phyloP scores from a whole-genome alignment of 192 early-diverging fungal species.

The Coemansia sp. region DNA sequence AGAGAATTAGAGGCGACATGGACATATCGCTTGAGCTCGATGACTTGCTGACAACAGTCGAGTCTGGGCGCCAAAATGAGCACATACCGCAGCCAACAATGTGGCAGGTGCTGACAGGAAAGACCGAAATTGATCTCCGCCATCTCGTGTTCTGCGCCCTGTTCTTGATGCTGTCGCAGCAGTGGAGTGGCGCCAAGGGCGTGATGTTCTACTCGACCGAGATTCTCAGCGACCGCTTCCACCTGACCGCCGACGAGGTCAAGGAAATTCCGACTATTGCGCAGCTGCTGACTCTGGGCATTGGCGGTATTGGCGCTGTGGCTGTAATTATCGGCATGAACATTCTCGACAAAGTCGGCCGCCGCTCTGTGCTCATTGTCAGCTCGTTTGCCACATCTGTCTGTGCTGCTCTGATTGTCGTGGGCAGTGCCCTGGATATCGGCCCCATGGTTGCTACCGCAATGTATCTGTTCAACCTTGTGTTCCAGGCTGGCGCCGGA shows the following conservation, averaged over 20 bases:
- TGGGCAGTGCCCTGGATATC: constrained; percentile 63
- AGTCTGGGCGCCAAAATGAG: constrained; percentile 6
- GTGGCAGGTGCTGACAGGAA: constrained; percentile 50
- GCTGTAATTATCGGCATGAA: constrained; percentile 71
- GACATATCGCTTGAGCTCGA: constrained; percentile 60
- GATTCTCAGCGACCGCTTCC: constrained; percentile 63
- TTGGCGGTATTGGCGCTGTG: constrained; percentile 71
- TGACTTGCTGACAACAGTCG: constrained; percentile 56
- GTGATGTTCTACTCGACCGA: constrained; percentile 85
- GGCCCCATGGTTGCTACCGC: constrained; percentile 59
- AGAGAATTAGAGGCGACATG: constrained; percentile 53
- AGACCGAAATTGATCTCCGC: constrained; percentile 56
- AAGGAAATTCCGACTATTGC: constrained; percentile 59
- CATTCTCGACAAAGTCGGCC: constrained; percentile 74
- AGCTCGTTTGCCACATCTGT: constrained; percentile 64
- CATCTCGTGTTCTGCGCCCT: constrained; percentile 65
- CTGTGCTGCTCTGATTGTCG: constrained; percentile 56
- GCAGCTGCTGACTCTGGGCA: constrained; percentile 75
- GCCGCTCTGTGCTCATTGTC: constrained; percentile 63
- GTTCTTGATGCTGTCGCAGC: constrained; percentile 78
- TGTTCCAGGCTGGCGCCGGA: constrained; percentile 84
- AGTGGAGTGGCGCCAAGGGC: constrained; percentile 89
- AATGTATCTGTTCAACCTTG: constrained; percentile 72
- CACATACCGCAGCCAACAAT: constrained; percentile 31
- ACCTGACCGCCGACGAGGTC: constrained; percentile 31